Evolutionary conservation across 805 yeast species (phyloP).

Genomic region (Candida insectalens): DNA sequence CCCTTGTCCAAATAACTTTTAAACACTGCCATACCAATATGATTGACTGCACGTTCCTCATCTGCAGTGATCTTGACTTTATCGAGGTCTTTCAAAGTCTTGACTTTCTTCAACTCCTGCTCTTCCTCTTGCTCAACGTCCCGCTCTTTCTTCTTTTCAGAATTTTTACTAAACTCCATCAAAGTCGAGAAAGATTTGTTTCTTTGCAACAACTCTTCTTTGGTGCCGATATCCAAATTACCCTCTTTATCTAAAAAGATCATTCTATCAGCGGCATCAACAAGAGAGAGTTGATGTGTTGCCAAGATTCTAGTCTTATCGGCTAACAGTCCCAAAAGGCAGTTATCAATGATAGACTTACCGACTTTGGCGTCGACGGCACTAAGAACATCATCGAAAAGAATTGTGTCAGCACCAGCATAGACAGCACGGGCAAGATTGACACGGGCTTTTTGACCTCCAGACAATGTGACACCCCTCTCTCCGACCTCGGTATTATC

Average conservation of each 20-base stretch:
- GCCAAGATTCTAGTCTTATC: constrained; percentile 64
- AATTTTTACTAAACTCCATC: constrained; percentile 9
- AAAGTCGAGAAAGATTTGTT: constrained; percentile 27
- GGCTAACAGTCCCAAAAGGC: constrained; percentile 49
- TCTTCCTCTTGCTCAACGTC: constrained; percentile 14
- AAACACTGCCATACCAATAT: constrained; percentile 40
- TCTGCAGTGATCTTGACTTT: constrained; percentile 30
- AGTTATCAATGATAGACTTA: constrained; percentile 42
- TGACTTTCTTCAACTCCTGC: constrained; percentile 9
- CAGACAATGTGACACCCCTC: constrained; percentile 77
- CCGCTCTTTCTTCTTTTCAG: constrained; percentile 23
- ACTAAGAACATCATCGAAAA: constrained; percentile 56
- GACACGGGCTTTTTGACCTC: constrained; percentile 80
- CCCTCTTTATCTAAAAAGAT: constrained; percentile 63
- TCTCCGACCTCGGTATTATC: constrained; percentile 78
- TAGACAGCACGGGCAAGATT: constrained; percentile 64
- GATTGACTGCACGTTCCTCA: constrained; percentile 52
- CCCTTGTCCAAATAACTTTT: constrained; percentile 42
- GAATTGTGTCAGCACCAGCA: constrained; percentile 44
- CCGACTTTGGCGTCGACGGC: constrained; percentile 72
- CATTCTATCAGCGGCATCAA: constrained; percentile 61
- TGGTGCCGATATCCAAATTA: constrained; percentile 47
- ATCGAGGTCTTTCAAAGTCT: constrained; percentile 9
- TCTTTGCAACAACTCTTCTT: constrained; percentile 36
- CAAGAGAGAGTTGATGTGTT: constrained; percentile 72